These are phyloP conservation scores for Penicillium cataractarum DNA, from an alignment of 495 filamentous ascomycete species.

Conservation along the genomic window DNA sequence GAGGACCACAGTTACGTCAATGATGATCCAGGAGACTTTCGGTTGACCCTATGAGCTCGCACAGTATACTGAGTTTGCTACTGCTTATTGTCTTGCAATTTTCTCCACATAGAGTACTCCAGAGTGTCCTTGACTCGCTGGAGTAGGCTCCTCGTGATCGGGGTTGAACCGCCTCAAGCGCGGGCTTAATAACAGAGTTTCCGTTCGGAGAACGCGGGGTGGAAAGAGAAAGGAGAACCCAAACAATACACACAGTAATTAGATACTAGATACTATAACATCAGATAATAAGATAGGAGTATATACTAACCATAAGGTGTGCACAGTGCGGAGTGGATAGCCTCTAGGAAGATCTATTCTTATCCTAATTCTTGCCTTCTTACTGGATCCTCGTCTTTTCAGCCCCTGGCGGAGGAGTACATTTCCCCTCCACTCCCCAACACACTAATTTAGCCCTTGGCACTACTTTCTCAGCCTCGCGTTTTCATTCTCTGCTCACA, in stretches of 20 bases:
- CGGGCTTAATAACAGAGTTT: constrained; percentile 1
- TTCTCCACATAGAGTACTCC: background rate
- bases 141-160: background rate
- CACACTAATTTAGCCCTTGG: background rate
- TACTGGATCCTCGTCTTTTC: background rate
- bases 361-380: background rate
- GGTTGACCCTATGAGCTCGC: background rate
- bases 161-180: background rate
- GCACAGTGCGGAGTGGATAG: too few species aligned
- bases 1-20: background rate
- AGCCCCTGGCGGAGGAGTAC: background rate
- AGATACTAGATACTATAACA: too few species aligned
- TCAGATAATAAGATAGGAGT: background rate
- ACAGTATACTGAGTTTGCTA: background rate
- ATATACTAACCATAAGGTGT: too few species aligned
- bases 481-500: background rate
- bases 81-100: background rate
- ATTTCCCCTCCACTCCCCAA: background rate
- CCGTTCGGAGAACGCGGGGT: background rate
- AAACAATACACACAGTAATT: too few species aligned
- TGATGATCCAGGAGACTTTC: background rate
- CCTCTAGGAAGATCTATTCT: too few species aligned
- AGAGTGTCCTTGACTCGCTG: too few species aligned
- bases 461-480: constrained; percentile 7
- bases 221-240: background rate